Base-by-base conservation (phyloP, 2,329 filamentous ascomycete genomes). In the Stagonosporopsis chrysanthemi region DNA sequence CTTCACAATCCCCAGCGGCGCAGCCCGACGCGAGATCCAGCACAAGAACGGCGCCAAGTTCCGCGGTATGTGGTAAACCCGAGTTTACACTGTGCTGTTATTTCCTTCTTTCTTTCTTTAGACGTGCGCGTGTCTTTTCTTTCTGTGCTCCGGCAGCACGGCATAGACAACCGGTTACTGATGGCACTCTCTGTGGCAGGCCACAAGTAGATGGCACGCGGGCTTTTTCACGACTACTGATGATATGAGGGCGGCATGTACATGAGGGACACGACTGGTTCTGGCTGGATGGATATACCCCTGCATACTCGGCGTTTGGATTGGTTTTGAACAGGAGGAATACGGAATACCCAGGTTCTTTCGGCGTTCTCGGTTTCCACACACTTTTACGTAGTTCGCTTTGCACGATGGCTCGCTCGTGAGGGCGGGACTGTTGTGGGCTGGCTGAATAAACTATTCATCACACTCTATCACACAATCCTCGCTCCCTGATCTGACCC, bases 41-140 rank as follows among this genome's bases (percentile, higher is more conserved):
- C 51, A 60, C 48, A 50, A 41, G 46, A 63, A 66, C 35, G 62
- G 68, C 43, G 66, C 65, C 56, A 72, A 71, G 57, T 71, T 71
- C 46, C 63, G 69, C 1, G 55, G 63, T 50, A 52, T 61, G 53
- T 66, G 52, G 28, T 42, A 22, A 35, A 46, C 45, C 35, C 40
- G 42, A 40, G 33, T 33, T 50, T 17, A 26, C 53, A 3, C 28
- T n/a, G 1, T 44, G n/a, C 26, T 4, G 3, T 4, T 33, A 8
- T 44, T 15, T 19, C 15, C 6, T 19, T 24, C 8, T 29, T 15
- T 17, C 22, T 48, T n/a, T 29, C 26, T 24, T 47, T 17, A 19
- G 17, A n/a, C 35, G n/a, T 38, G 8, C 7, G 35, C 2, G 7
- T 22, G 17, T 35, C 15, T 22, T 31, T 22, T 22, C 2, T 24